Evolutionary conservation across 805 yeast species (phyloP).

Genomic region (Wickerhamiella lipophila): DNA sequence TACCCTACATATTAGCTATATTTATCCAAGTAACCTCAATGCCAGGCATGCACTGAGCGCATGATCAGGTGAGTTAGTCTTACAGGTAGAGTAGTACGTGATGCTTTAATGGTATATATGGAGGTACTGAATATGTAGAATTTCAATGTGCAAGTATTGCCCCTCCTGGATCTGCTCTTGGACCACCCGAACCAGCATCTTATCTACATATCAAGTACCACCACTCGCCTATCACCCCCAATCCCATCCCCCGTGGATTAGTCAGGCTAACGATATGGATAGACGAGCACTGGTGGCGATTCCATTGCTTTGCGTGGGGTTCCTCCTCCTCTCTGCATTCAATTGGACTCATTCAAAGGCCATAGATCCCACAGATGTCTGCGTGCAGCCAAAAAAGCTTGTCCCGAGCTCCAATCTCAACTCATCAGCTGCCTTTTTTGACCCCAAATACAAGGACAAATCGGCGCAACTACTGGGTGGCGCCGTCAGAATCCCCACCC

Average conservation of each 20-base stretch:
- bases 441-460: slow-evolving; percentile 10
- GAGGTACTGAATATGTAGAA: no score
- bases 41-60: no score
- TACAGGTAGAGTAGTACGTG: no score
- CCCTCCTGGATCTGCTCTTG: no score
- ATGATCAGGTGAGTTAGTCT: no score
- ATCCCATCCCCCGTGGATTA: neutral
- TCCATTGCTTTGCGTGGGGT: slow-evolving; percentile 11
- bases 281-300: slow-evolving; percentile 3
- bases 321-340: slow-evolving; percentile 4
- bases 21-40: no score
- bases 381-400: slow-evolving; percentile 14
- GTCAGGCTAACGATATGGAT: neutral
- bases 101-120: no score
- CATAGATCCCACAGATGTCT: neutral
- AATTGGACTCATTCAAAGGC: slow-evolving; percentile 2
- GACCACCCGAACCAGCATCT: no score
- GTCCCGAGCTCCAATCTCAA: slow-evolving; percentile 4
- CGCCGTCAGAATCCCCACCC: slow-evolving; percentile 56
- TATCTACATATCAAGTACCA: no score
- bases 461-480: slow-evolving; percentile 25
- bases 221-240: neutral
- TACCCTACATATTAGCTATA: no score
- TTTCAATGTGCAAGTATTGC: no score
- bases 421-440: slow-evolving; percentile 13